phyloP scores from a whole-genome alignment of 768 basidiomycete species.

The Kwoniella shandongensis region DNA sequence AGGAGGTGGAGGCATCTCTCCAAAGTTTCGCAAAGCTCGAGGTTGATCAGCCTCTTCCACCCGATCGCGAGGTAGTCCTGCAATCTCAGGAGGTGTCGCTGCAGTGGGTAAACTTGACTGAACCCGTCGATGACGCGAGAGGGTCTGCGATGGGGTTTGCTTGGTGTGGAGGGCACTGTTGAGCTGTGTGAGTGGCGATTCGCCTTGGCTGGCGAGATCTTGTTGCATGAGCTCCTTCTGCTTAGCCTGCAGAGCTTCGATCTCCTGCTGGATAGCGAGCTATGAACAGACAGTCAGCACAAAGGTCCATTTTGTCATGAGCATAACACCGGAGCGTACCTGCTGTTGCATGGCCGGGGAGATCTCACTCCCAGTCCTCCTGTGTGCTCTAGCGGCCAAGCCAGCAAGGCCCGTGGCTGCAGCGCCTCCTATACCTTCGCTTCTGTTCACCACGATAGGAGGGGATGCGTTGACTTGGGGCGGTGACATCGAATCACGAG shows the following conservation, averaged over 20 bases:
- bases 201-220: conserved; percentile 28
- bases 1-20: conserved; percentile 48
- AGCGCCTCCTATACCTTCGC: conserved; percentile 43
- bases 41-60: conserved; percentile 21
- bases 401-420: conserved; percentile 51
- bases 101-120: conserved; percentile 40
- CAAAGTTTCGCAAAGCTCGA: conserved; percentile 17
- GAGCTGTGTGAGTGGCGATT: conserved; percentile 29
- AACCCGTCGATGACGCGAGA: conserved; percentile 40
- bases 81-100: conserved; percentile 7
- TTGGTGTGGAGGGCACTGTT: conserved; percentile 22
- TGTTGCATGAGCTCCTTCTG: conserved; percentile 51
- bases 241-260: conserved; percentile 53
- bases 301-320: neutral
- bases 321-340: conserved; percentile 55
- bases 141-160: conserved; percentile 32
- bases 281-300: conserved; percentile 22
- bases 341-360: conserved; percentile 78
- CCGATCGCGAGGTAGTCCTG: conserved; percentile 6
- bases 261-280: conserved; percentile 52
- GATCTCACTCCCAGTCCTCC: conserved; percentile 64
- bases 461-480: conserved; percentile 15
- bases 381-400: conserved; percentile 52
- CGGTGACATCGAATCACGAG: conserved; percentile 18
- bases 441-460: conserved; percentile 29